Percentiles rank a stretch among this genome's conserved stretches.
Conservation (phyloP, 768 basidiomycete species). For the Suillus americanus region DNA sequence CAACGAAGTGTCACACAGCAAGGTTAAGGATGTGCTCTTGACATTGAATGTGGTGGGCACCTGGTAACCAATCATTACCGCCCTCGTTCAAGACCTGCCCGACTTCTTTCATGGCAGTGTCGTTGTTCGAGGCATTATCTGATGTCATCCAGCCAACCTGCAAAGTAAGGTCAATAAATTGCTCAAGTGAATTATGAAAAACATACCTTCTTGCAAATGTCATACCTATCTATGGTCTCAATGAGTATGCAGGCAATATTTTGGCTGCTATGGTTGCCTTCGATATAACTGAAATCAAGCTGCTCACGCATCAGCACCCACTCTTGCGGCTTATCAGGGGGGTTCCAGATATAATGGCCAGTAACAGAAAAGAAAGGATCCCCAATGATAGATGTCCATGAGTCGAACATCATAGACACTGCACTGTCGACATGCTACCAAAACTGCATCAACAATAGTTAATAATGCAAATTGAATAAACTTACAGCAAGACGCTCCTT, state of each 20-base stretch:
- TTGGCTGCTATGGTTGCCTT: neutral
- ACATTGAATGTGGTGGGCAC: neutral
- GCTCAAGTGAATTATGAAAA: neutral
- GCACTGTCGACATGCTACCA: no score
- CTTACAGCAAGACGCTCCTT: no score
- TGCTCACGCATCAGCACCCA: neutral
- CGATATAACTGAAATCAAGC: neutral
- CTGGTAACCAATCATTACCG: neutral
- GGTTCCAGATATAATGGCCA: constrained; percentile 13
- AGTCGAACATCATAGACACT: no score
- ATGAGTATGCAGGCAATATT: neutral
- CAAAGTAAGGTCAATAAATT: neutral
- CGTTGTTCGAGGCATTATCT: neutral
- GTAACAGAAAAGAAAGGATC: no score
- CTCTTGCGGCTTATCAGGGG: neutral
- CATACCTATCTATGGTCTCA: neutral
- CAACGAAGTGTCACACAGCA: neutral
- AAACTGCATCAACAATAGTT: no score
- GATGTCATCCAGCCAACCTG: neutral
- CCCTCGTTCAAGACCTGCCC: neutral
- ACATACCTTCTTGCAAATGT: neutral
- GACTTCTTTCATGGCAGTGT: neutral
- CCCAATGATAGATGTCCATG: no score
- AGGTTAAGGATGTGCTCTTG: neutral
- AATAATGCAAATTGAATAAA: no score